Evolutionary conservation across 768 basidiomycete species (phyloP).

Genomic region (Mycena galericulata): DNA sequence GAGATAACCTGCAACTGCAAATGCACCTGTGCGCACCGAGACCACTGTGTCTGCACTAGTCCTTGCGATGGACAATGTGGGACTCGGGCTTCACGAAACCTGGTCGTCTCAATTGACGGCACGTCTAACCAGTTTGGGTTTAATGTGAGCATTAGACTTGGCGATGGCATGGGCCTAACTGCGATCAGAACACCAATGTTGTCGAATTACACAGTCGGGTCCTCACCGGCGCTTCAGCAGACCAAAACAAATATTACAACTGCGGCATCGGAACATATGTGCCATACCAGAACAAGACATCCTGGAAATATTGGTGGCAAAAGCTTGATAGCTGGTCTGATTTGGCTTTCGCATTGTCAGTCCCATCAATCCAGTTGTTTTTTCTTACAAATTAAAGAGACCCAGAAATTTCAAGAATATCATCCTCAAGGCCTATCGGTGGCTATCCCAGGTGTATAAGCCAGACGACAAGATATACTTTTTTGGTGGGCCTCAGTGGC

Average conservation of each 20-base stretch:
- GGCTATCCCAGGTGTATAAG: slow-evolving; percentile 5
- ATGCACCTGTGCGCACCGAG: slow-evolving; percentile 4
- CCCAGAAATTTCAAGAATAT: neutral
- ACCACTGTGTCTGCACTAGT: slow-evolving; percentile 16
- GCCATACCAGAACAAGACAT: slow-evolving; percentile 32
- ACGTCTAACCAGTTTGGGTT: slow-evolving; percentile 53
- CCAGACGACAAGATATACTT: slow-evolving; percentile 3
- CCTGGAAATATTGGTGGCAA: slow-evolving; percentile 22
- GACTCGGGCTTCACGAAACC: slow-evolving; percentile 28
- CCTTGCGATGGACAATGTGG: neutral
- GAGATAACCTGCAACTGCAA: slow-evolving; percentile 6
- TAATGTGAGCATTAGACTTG: slow-evolving; percentile 37
- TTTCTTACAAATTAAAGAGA: neutral
- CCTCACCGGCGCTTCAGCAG: slow-evolving; percentile 21
- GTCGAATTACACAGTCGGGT: slow-evolving; percentile 44
- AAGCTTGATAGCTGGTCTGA: neutral
- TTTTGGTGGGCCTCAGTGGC: neutral
- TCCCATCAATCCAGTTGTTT: neutral
- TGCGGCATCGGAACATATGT: slow-evolving; percentile 50
- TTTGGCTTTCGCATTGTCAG: neutral
- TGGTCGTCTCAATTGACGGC: slow-evolving; percentile 54
- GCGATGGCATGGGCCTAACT: neutral
- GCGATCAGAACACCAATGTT: slow-evolving; percentile 49
- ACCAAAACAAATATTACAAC: slow-evolving; percentile 47
- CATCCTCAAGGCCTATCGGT: slow-evolving; percentile 6